Conservation (phyloP, 441 rosid genomes). For the Omphalea diandra region DNA sequence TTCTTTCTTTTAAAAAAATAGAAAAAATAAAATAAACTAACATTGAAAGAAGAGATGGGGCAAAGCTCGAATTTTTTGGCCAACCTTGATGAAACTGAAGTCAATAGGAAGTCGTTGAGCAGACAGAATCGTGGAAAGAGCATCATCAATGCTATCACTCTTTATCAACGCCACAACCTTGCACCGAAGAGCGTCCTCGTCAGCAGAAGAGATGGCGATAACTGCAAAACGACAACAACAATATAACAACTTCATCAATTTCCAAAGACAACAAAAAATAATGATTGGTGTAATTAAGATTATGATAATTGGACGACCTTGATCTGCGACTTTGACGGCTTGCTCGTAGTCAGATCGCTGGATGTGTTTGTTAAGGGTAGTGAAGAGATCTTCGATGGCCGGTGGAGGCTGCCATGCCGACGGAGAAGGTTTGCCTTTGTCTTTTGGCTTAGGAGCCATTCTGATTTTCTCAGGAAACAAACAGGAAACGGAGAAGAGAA, state of each 20-base stretch:
- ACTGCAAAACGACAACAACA: constrained; percentile 37
- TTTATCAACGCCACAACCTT: constrained; percentile 79
- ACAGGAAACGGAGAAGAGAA: neutral
- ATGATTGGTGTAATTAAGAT: constrained; percentile 2
- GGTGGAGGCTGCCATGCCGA: constrained; percentile 63
- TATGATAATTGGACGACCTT: constrained; percentile 43
- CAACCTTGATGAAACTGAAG: constrained; percentile 66
- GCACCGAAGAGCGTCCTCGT: constrained; percentile 85
- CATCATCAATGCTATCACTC: constrained; percentile 59
- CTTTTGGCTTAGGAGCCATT: constrained; percentile 82
- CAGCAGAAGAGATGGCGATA: constrained; percentile 48
- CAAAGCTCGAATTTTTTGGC: constrained; percentile 10
- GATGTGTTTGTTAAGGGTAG: constrained; percentile 63
- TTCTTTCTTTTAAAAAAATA: neutral
- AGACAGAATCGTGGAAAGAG: constrained; percentile 58
- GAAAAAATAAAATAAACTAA: neutral
- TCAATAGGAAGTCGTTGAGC: constrained; percentile 44
- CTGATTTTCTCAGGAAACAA: constrained; percentile 16
- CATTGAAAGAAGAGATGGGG: too few species aligned
- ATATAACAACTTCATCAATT: neutral
- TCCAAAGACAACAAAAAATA: neutral
- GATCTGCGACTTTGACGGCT: constrained; percentile 74
- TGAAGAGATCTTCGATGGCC: constrained; percentile 83
- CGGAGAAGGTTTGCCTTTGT: constrained; percentile 44
- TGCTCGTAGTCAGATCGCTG: constrained; percentile 58